These are phyloP conservation scores for Penicillium daleae DNA, from an alignment of 495 filamentous ascomycete species.

Conservation along the genomic window DNA sequence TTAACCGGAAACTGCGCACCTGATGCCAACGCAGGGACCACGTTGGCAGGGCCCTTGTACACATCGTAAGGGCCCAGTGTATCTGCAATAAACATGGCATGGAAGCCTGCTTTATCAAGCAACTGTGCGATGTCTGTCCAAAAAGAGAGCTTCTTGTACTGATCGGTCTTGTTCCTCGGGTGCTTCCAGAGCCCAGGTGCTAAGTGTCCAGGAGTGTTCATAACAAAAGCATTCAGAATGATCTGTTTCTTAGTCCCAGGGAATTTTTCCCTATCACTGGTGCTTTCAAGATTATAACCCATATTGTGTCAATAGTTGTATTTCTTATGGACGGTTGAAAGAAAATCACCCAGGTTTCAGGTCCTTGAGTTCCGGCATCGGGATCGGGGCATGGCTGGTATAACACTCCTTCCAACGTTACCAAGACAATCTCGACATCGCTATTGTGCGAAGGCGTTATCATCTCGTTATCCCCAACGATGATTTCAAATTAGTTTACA, in stretches of 20 bases:
- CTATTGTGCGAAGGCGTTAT: neutral
- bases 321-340: neutral
- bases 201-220: conserved; percentile 58
- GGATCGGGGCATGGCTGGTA: neutral
- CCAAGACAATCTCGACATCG: neutral
- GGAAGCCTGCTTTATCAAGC: conserved; percentile 61
- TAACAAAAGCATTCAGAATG: conserved; percentile 63
- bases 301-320: conserved; percentile 11
- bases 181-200: conserved; percentile 60
- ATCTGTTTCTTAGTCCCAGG: conserved; percentile 49
- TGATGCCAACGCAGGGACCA: conserved; percentile 32
- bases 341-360: neutral
- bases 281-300: conserved; percentile 1
- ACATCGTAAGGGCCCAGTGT: conserved; percentile 39
- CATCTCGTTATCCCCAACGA: neutral
- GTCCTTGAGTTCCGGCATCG: neutral
- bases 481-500: neutral
- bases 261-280: neutral
- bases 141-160: conserved; percentile 56
- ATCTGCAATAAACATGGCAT: conserved; percentile 66
- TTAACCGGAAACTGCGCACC: conserved; percentile 41
- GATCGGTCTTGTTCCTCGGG: conserved; percentile 54
- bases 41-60: conserved; percentile 37
- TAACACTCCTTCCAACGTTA: neutral
- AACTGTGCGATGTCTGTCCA: conserved; percentile 61